Evolutionary conservation across 805 yeast genomes (phyloP).

Genomic region (Ogataea saltuana): DNA sequence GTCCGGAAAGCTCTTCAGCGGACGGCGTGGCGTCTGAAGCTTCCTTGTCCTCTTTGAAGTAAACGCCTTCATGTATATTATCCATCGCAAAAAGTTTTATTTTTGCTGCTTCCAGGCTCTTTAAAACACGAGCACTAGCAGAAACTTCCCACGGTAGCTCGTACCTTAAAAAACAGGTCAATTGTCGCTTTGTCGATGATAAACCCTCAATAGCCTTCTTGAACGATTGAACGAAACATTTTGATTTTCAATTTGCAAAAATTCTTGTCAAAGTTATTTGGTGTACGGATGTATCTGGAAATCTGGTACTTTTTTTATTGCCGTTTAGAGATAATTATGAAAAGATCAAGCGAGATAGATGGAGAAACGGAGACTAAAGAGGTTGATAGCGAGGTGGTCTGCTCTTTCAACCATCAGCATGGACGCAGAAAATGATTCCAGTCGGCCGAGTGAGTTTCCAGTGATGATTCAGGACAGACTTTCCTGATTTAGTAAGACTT

Average conservation of each 20-base stretch:
- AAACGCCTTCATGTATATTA: background rate
- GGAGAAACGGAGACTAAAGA: no score
- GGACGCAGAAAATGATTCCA: background rate
- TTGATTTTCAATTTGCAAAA: background rate
- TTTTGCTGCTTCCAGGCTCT: background rate
- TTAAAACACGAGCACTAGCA: background rate
- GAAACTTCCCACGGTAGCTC: no score
- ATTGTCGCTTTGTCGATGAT: background rate
- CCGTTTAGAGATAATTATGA: background rate
- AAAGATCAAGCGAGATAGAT: no score
- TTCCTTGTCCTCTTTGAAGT: background rate
- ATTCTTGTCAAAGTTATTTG: background rate
- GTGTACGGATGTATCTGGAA: background rate
- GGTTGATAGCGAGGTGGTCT: no score
- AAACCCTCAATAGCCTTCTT: background rate
- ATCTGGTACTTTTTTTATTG: background rate
- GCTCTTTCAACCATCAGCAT: no score
- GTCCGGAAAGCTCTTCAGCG: background rate
- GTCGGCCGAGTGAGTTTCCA: background rate
- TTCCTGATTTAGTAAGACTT: no score
- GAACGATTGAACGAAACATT: background rate
- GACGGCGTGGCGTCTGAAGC: background rate
- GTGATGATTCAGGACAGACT: background rate
- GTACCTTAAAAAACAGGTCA: background rate
- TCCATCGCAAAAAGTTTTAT: background rate